phyloP scores from a whole-genome alignment of 352 stramenopile genomes.

The Blastocystis sp. region DNA sequence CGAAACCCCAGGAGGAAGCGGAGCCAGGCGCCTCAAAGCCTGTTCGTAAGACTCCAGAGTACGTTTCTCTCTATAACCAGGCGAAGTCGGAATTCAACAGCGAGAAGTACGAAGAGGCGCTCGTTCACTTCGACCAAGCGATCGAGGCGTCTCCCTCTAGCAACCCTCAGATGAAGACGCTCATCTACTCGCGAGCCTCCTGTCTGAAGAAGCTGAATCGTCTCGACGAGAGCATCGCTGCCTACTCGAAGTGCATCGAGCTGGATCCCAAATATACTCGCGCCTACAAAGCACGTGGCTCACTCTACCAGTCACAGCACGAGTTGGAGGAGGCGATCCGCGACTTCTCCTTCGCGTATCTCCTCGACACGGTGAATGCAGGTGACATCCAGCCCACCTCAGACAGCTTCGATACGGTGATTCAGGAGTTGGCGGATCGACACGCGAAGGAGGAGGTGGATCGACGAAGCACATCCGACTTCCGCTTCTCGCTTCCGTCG shows the following conservation, averaged over 20 bases:
- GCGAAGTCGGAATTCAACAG: slow-evolving; percentile 41
- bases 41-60: background rate
- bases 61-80: slow-evolving; percentile 13
- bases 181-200: slow-evolving; percentile 28
- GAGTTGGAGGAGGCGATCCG: background rate
- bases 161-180: slow-evolving; percentile 59
- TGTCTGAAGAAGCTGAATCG: slow-evolving; percentile 61
- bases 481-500: background rate
- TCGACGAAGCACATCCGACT: background rate
- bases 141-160: slow-evolving; percentile 1
- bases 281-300: slow-evolving; percentile 44
- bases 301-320: background rate
- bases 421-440: slow-evolving; percentile 9
- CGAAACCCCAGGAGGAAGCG: background rate
- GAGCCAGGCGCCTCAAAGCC: background rate
- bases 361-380: background rate
- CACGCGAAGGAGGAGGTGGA: slow-evolving; percentile 8
- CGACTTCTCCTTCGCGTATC: slow-evolving; percentile 50
- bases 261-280: slow-evolving; percentile 38
- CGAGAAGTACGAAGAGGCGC: slow-evolving; percentile 36
- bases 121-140: background rate
- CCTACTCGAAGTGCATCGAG: slow-evolving; percentile 53
- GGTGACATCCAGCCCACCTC: slow-evolving; percentile 32
- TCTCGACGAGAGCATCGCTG: background rate
- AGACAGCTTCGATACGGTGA: slow-evolving; percentile 5